Conservation (phyloP, 2,329 filamentous ascomycete genomes). For the Amesomyces nigricolor region DNA sequence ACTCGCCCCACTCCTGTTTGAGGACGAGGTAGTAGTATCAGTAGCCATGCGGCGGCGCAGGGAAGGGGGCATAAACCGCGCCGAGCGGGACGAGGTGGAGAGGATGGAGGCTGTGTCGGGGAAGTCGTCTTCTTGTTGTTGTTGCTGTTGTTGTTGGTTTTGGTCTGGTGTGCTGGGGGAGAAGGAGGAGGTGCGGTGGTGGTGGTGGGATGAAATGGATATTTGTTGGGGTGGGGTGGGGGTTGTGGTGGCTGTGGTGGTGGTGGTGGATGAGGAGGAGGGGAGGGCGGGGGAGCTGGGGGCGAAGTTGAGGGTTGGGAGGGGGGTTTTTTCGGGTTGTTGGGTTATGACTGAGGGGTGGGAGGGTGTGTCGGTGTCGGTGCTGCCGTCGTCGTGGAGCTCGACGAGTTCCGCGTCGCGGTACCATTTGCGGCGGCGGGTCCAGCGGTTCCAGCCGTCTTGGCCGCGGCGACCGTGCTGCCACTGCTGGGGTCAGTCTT, state of each 20-base stretch:
- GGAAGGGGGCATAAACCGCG: conserved; percentile 39
- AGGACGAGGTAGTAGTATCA: background rate
- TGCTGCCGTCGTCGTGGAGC: conserved; percentile 32
- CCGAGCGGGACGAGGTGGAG: conserved; percentile 43
- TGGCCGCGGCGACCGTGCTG: conserved; percentile 74
- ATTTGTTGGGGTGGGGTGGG: background rate
- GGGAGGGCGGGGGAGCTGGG: conserved; percentile 4
- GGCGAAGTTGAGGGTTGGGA: conserved; percentile 13
- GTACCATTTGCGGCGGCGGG: conserved; percentile 89
- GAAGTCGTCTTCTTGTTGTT: conserved; percentile 22
- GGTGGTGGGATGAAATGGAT: background rate
- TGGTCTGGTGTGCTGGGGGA: background rate
- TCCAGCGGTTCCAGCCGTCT: conserved; percentile 94
- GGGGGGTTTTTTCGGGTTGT: conserved; percentile 7
- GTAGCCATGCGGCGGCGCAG: conserved; percentile 35
- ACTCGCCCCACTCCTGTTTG: too few relatives aligned
- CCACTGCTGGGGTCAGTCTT: conserved; percentile 55
- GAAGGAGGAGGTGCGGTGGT: background rate
- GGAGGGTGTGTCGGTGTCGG: conserved; percentile 34
- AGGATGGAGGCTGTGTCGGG: conserved; percentile 43
- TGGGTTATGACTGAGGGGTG: background rate
- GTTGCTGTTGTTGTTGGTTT: background rate
- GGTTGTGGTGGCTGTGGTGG: background rate
- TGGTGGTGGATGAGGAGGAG: background rate
- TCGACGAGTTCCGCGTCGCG: conserved; percentile 94